Conservation (phyloP, 352 stramenopile genomes). For the Halophytophthora batemanensis region DNA sequence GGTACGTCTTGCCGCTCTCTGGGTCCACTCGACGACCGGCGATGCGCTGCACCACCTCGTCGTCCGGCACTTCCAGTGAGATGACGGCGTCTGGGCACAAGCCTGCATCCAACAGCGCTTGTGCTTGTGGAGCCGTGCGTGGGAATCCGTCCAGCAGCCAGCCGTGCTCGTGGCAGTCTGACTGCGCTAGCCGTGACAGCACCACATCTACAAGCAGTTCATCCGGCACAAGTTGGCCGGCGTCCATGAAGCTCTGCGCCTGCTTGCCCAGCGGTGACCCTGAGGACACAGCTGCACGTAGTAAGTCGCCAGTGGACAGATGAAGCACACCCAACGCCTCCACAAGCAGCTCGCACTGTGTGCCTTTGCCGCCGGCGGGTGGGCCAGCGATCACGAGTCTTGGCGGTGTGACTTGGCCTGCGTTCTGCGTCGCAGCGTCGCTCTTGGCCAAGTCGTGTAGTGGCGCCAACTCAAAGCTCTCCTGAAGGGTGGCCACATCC, state of each 20-base stretch:
- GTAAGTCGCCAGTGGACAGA: slow-evolving; percentile 91
- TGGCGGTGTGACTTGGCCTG: slow-evolving; percentile 32
- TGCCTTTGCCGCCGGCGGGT: slow-evolving; percentile 92
- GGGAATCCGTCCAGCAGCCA: slow-evolving; percentile 95
- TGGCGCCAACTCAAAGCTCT: slow-evolving; percentile 77
- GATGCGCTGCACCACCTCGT: slow-evolving; percentile 94
- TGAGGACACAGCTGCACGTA: slow-evolving; percentile 82
- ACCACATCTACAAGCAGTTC: slow-evolving; percentile 90
- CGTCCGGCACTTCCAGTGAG: slow-evolving; percentile 93
- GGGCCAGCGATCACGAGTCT: slow-evolving; percentile 88
- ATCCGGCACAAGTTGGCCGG: slow-evolving; percentile 89
- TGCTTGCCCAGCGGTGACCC: slow-evolving; percentile 49
- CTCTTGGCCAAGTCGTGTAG: slow-evolving; percentile 77
- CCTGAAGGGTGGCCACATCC: slow-evolving; percentile 75
- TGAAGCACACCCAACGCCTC: slow-evolving; percentile 89
- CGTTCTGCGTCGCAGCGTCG: slow-evolving; percentile 9
- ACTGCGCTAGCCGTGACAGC: slow-evolving; percentile 67
- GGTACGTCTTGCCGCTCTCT: slow-evolving; percentile 92
- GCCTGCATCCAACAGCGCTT: slow-evolving; percentile 77
- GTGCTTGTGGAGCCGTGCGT: slow-evolving; percentile 83
- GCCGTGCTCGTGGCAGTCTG: slow-evolving; percentile 79
- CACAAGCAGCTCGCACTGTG: slow-evolving; percentile 90
- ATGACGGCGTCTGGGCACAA: slow-evolving; percentile 90
- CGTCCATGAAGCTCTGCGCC: slow-evolving; percentile 90
- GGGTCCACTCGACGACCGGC: slow-evolving; percentile 95